These are phyloP conservation scores for Marchantia polymorpha DNA, from an alignment of 225 moss, liverwort and hornwort genomes.

Conservation along the genomic window DNA sequence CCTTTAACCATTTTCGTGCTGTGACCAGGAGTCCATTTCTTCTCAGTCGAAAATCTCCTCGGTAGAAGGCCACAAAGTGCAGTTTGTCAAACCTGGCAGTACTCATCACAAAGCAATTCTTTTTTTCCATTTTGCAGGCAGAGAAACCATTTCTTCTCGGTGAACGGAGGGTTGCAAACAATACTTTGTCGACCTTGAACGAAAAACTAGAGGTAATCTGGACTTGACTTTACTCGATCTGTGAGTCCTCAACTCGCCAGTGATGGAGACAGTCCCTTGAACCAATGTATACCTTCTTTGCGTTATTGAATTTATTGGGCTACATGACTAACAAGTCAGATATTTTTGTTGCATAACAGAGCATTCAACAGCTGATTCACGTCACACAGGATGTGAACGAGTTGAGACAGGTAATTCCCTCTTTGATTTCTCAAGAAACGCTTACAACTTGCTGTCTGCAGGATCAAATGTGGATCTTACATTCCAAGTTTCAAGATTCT, in stretches of 20 bases:
- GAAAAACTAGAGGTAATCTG: slow-evolving; percentile 39
- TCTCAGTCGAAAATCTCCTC: background rate
- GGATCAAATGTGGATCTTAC: too few relatives aligned
- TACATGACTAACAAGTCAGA: background rate
- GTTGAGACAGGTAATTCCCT: slow-evolving; percentile 30
- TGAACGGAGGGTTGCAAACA: too few relatives aligned
- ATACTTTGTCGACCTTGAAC: slow-evolving; percentile 43
- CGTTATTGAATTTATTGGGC: background rate
- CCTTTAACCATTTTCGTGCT: background rate
- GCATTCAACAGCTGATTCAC: slow-evolving; percentile 41
- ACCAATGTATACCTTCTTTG: background rate
- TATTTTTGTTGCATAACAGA: slow-evolving; percentile 9
- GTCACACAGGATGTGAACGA: slow-evolving; percentile 37
- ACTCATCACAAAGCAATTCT: too few relatives aligned
- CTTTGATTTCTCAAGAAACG: background rate
- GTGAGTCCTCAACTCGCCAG: background rate
- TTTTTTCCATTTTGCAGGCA: slow-evolving; percentile 9
- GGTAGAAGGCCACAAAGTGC: too few relatives aligned
- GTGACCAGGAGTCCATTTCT: background rate
- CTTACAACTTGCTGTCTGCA: too few relatives aligned
- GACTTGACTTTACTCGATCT: background rate
- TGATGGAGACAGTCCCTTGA: background rate
- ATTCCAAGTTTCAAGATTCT: too few relatives aligned
- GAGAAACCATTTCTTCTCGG: too few relatives aligned
- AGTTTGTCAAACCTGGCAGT: too few relatives aligned